Evolutionary conservation across 148 eudicot genomes (phyloP).

Genomic region (Pharnaceum exiguum): DNA sequence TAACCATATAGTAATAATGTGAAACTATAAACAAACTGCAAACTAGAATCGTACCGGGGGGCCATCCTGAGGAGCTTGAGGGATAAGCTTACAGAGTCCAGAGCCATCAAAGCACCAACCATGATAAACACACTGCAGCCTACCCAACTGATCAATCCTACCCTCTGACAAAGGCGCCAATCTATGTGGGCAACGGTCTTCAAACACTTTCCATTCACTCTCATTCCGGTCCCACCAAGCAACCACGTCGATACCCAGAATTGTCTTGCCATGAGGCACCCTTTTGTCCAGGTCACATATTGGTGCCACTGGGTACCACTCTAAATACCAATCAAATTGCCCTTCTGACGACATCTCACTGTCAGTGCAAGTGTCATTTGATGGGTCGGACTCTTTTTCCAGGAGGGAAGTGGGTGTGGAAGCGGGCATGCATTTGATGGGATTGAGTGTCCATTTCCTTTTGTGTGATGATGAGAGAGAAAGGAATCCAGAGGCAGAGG

Average conservation of each 20-base stretch:
- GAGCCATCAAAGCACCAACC: constrained; percentile 78
- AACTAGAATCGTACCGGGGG: constrained; percentile 50
- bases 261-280: constrained; percentile 55
- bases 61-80: constrained; percentile 70
- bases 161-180: constrained; percentile 82
- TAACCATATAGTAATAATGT: too few species aligned
- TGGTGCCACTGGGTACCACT: constrained; percentile 70
- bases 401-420: background rate
- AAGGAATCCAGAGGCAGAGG: too few species aligned
- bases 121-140: constrained; percentile 83
- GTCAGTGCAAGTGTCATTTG: too few species aligned
- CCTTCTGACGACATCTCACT: background rate
- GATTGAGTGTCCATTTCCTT: background rate
- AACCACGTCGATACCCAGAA: constrained; percentile 64
- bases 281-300: constrained; percentile 71
- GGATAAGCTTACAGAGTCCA: constrained; percentile 67
- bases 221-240: constrained; percentile 73
- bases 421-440: background rate
- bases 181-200: constrained; percentile 79
- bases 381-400: background rate
- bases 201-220: constrained; percentile 63
- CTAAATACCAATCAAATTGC: constrained; percentile 60
- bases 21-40: background rate
- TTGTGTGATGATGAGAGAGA: background rate
- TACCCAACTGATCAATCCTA: constrained; percentile 77